A percentile compares a stretch with the other conserved stretches of the same genome.
These are phyloP conservation scores for Xylaria venustula DNA, from an alignment of 495 filamentous ascomycete species.

Conservation along the genomic window DNA sequence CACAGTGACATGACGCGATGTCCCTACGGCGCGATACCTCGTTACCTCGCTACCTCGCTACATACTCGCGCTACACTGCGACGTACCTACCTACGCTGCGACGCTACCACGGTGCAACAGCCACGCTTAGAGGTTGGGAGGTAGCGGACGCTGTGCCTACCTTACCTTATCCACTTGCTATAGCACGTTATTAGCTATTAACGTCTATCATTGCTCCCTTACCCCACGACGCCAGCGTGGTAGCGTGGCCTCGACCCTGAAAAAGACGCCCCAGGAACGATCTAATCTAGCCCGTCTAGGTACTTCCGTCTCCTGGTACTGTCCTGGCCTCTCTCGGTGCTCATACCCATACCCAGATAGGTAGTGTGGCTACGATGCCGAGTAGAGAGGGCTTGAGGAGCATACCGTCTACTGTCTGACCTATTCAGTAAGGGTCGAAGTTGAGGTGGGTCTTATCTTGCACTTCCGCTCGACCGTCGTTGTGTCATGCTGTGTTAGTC, in stretches of 20 bases:
- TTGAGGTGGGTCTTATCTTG: slow-evolving; percentile 20
- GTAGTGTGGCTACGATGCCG: neutral
- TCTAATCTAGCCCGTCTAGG: neutral
- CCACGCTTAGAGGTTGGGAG: too few relatives aligned
- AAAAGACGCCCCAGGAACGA: neutral
- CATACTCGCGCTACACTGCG: neutral
- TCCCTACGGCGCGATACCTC: neutral
- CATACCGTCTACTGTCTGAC: too few relatives aligned
- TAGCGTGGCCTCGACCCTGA: neutral
- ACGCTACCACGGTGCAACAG: neutral
- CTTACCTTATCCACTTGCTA: too few relatives aligned
- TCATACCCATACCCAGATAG: neutral
- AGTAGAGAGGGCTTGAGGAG: too few relatives aligned
- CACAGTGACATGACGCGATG: neutral
- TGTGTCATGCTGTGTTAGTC: slow-evolving; percentile 9
- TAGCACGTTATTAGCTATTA: neutral
- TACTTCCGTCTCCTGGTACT: neutral
- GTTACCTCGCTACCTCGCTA: neutral
- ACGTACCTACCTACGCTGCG: neutral
- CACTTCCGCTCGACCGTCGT: slow-evolving; percentile 30
- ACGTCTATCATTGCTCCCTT: neutral
- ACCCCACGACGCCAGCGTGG: neutral
- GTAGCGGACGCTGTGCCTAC: neutral
- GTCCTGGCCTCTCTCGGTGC: neutral
- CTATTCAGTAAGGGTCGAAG: neutral